phyloP scores from a whole-genome alignment of 441 rosid species.

The Raphanus hybrid region DNA sequence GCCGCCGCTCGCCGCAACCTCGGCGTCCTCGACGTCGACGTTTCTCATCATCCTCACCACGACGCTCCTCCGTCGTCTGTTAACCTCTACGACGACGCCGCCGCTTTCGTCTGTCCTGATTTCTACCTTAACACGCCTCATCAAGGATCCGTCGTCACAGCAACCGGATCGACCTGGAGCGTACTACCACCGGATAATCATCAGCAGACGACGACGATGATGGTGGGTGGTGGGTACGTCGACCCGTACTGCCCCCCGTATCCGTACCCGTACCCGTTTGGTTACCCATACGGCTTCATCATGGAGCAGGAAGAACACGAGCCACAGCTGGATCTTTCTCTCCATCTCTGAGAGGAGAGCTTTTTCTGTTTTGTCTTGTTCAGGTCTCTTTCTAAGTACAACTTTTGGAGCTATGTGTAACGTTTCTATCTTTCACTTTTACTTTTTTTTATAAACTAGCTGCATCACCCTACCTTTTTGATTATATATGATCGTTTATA shows the following conservation, averaged over 20 bases:
- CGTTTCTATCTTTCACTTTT: neutral
- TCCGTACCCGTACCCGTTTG: constrained; percentile 32
- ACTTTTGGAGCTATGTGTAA: constrained; percentile 19
- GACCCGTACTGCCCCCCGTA: constrained; percentile 18
- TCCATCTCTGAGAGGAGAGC: constrained; percentile 50
- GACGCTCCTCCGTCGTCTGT: constrained; percentile 4
- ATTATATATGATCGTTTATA: neutral
- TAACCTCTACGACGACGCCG: neutral
- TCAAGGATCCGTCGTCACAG: constrained; percentile 20
- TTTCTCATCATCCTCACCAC: neutral
- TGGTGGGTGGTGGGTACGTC: constrained; percentile 16
- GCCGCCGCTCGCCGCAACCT: constrained; percentile 75
- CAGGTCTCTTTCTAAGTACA: constrained; percentile 19
- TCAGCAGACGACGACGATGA: constrained; percentile 21
- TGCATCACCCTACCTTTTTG: neutral
- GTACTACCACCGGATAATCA: constrained; percentile 18
- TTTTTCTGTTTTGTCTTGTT: neutral
- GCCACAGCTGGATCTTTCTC: constrained; percentile 64
- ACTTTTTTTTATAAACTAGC: neutral
- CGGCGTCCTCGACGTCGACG: constrained; percentile 25
- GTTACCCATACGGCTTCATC: constrained; percentile 16
- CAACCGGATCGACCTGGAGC: constrained; percentile 22
- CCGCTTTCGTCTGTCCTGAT: constrained; percentile 15
- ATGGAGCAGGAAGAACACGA: constrained; percentile 35
- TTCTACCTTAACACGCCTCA: constrained; percentile 17